Conservation (phyloP, 495 filamentous ascomycete genomes). For the Rhypophila decipiens region DNA sequence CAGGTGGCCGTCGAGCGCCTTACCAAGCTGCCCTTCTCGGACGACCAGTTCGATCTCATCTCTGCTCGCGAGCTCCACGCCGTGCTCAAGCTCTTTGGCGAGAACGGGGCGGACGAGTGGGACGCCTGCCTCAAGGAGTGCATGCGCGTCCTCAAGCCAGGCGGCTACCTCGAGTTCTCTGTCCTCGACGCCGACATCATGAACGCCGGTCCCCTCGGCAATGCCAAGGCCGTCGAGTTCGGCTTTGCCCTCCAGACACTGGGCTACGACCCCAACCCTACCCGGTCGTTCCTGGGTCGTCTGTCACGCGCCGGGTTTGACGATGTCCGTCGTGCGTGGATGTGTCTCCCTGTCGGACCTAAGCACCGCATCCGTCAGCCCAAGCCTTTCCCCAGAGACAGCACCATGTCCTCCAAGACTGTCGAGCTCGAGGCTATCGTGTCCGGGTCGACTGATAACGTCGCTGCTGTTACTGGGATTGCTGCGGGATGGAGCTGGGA, state of each 20-base stretch:
- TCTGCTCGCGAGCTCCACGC: conserved; percentile 84
- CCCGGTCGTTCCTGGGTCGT: conserved; percentile 68
- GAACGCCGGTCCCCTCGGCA: conserved; percentile 67
- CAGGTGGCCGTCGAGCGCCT: conserved; percentile 66
- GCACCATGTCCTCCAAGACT: conserved; percentile 34
- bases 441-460: conserved; percentile 63
- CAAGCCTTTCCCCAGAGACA: conserved; percentile 23
- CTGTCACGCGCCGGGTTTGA: conserved; percentile 69
- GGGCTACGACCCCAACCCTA: conserved; percentile 81
- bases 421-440: conserved; percentile 61
- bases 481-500: conserved; percentile 93
- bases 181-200: conserved; percentile 85
- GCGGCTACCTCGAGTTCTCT: conserved; percentile 85
- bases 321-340: conserved; percentile 78
- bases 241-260: conserved; percentile 77
- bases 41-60: conserved; percentile 86
- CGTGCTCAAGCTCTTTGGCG: conserved; percentile 62
- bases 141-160: conserved; percentile 83
- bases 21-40: conserved; percentile 77
- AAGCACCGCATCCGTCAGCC: conserved; percentile 40
- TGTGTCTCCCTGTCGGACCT: conserved; percentile 79
- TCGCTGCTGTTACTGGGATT: conserved; percentile 69
- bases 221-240: conserved; percentile 82
- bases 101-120: conserved; percentile 72
- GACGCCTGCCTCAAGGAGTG: conserved; percentile 79